Evolutionary conservation across 1,139 yeast species (phyloP).

Genomic region (Chernovozyma sophiae-reginae): DNA sequence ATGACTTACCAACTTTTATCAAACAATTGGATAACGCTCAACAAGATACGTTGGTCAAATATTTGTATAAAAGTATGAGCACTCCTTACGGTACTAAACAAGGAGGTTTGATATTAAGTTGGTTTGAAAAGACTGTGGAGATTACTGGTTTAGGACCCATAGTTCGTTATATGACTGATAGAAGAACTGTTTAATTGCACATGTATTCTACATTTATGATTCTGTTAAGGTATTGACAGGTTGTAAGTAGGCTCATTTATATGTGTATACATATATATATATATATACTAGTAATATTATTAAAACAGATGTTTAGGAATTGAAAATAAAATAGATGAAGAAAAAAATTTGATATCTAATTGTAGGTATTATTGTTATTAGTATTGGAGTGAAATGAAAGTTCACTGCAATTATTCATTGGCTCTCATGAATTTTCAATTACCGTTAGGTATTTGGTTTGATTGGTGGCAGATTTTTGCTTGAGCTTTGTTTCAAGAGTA

Average conservation of each 20-base stretch:
- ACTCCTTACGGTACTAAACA: constrained; percentile 74
- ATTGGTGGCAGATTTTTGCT: neutral
- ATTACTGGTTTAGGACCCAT: constrained; percentile 86
- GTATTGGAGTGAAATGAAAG: too few species aligned
- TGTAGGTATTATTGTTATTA: too few species aligned
- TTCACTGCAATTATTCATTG: too few species aligned
- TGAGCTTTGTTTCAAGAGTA: neutral
- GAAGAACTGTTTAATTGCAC: constrained; percentile 68
- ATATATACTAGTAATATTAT: too few species aligned
- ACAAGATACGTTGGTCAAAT: constrained; percentile 77
- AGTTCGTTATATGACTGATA: constrained; percentile 79
- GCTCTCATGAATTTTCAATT: too few species aligned
- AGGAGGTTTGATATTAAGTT: constrained; percentile 79
- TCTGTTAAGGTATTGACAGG: too few species aligned
- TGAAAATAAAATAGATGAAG: too few species aligned
- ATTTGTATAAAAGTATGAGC: constrained; percentile 82
- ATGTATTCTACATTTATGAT: too few species aligned
- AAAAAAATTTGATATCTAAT: too few species aligned
- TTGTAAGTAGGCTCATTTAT: too few species aligned
- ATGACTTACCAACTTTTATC: constrained; percentile 63
- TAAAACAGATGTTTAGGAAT: too few species aligned
- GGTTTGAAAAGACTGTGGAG: constrained; percentile 91
- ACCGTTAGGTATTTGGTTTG: neutral
- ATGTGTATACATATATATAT: too few species aligned
- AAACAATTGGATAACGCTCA: constrained; percentile 57